A percentile compares a stretch with the other conserved stretches of the same genome.
Conservation (phyloP, 257 asterid species). For the Gentiana straminea region DNA sequence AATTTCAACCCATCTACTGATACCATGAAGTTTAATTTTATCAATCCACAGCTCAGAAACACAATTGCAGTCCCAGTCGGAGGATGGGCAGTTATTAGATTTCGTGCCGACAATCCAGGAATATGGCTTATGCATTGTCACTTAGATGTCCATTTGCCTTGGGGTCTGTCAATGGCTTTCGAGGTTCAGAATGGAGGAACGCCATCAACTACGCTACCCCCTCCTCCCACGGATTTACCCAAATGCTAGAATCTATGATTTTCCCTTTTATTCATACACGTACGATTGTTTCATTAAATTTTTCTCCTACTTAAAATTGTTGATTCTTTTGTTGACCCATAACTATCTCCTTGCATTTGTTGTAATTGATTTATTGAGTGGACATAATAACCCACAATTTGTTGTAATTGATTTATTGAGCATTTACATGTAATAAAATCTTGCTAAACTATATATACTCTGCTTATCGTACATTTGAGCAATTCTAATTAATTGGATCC, state of each 20-base stretch:
- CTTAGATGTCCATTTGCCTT: background rate
- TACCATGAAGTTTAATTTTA: background rate
- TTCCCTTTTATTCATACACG: no score
- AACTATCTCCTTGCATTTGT: no score
- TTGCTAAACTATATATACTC: no score
- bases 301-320: no score
- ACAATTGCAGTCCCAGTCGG: background rate
- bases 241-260: background rate
- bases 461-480: no score
- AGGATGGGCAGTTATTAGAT: slow-evolving; percentile 3
- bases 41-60: background rate
- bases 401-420: no score
- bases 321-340: no score
- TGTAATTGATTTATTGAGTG: no score
- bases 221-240: background rate
- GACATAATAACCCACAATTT: no score
- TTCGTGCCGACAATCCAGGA: slow-evolving; percentile 1
- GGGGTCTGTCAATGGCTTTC: slow-evolving; percentile 1
- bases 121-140: background rate
- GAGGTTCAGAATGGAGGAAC: background rate
- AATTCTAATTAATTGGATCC: no score
- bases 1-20: background rate
- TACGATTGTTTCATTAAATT: no score
- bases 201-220: background rate
- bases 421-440: no score